Conservation (phyloP, 2,329 filamentous ascomycete species). For the Aspergillus latus region DNA sequence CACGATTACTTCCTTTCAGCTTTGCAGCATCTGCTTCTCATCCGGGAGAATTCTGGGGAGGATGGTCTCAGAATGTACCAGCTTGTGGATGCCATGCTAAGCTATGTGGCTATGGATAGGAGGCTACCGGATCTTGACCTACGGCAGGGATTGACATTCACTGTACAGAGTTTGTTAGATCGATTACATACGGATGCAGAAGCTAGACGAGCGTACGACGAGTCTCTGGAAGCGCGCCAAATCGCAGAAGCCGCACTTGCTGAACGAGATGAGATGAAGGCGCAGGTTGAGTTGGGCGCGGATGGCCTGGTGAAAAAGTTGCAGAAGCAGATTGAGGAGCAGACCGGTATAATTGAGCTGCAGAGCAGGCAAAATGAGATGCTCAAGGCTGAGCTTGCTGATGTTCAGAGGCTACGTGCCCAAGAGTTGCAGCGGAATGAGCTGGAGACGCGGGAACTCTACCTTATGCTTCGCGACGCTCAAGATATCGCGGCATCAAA, state of each 20-base stretch:
- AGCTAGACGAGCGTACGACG: conserved; percentile 86
- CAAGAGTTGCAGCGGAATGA: conserved; percentile 94
- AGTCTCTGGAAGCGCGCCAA: conserved; percentile 83
- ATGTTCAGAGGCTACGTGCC: conserved; percentile 77
- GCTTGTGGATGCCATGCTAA: conserved; percentile 97
- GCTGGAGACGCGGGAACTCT: conserved; percentile 91
- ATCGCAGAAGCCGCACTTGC: conserved; percentile 95
- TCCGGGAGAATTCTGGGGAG: conserved; percentile 86
- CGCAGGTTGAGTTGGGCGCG: conserved; percentile 83
- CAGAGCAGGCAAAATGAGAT: conserved; percentile 82
- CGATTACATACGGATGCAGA: conserved; percentile 96
- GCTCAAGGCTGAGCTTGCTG: conserved; percentile 84
- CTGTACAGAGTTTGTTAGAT: conserved; percentile 90
- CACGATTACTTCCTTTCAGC: conserved; percentile 96
- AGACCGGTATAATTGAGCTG: conserved; percentile 84
- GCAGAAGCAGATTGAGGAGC: conserved; percentile 91
- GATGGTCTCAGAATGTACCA: conserved; percentile 95
- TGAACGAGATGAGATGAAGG: conserved; percentile 91
- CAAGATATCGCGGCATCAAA: conserved; percentile 93
- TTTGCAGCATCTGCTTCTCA: conserved; percentile 90
- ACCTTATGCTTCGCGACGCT: conserved; percentile 96
- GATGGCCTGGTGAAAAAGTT: conserved; percentile 91
- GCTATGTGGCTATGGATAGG: conserved; percentile 97
- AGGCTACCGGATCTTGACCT: conserved; percentile 94
- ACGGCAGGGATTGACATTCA: conserved; percentile 96